Evolutionary conservation across 768 basidiomycete genomes (phyloP).

Genomic region (Boletales sp.): DNA sequence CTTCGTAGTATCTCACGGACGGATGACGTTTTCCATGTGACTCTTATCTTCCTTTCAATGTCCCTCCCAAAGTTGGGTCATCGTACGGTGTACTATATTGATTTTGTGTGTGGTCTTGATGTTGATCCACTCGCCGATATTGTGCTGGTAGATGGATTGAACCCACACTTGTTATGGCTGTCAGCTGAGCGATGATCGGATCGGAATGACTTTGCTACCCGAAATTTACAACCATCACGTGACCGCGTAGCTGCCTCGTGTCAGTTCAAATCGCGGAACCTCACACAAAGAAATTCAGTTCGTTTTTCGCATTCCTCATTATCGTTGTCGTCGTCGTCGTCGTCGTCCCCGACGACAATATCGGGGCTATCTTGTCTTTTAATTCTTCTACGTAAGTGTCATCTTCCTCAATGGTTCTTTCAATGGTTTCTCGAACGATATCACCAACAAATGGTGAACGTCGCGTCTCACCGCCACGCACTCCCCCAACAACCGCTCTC

Average conservation of each 20-base stretch:
- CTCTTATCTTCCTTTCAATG: too few species aligned
- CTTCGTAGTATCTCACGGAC: too few species aligned
- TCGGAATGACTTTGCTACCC: not conserved
- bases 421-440: slow-evolving; percentile 19
- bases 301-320: slow-evolving; percentile 9
- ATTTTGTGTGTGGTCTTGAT: too few species aligned
- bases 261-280: slow-evolving; percentile 24
- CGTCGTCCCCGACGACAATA: slow-evolving; percentile 14
- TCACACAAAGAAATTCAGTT: slow-evolving; percentile 24
- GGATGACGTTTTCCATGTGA: too few species aligned
- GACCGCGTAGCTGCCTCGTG: slow-evolving; percentile 35
- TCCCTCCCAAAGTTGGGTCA: too few species aligned
- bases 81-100: too few species aligned
- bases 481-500: slow-evolving; percentile 25
- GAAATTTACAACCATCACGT: slow-evolving; percentile 29
- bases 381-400: slow-evolving; percentile 8
- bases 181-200: too few species aligned
- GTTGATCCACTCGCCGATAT: too few species aligned
- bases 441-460: slow-evolving; percentile 29
- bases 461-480: slow-evolving; percentile 29
- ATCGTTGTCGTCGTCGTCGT: slow-evolving; percentile 15
- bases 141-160: too few species aligned
- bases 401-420: slow-evolving; percentile 20
- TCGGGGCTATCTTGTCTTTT: not conserved
- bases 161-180: too few species aligned